A percentile compares a stretch with the other conserved stretches of the same genome.
Evolutionary conservation across 169 alveolate genomes (phyloP).

Genomic region (Eimeria mitis): DNA sequence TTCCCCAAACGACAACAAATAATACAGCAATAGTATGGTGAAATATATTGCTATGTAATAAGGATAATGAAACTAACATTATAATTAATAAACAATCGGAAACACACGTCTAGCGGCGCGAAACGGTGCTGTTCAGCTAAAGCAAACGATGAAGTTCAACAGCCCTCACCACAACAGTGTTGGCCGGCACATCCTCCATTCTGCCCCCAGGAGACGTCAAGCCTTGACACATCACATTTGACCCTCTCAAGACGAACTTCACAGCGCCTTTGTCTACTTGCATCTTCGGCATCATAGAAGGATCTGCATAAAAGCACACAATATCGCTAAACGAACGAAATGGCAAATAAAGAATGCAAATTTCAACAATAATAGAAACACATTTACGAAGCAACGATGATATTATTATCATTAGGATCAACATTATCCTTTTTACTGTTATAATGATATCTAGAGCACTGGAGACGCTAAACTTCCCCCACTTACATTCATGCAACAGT

Average conservation of each 20-base stretch:
- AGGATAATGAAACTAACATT: too few species aligned
- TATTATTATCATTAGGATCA: too few species aligned
- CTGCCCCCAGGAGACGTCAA: conserved; percentile 97
- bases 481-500: conserved; percentile 95
- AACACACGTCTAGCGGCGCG: not conserved
- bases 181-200: conserved; percentile 94
- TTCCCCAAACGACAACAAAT: too few species aligned
- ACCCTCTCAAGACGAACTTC: conserved; percentile 97
- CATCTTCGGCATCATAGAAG: conserved; percentile 97
- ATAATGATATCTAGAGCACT: not conserved
- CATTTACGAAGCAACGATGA: not conserved
- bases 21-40: too few species aligned
- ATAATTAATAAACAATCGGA: not conserved
- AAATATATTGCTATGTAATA: too few species aligned
- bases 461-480: not conserved
- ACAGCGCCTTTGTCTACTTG: conserved; percentile 98
- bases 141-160: not conserved
- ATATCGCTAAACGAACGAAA: not conserved
- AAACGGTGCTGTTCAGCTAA: not conserved
- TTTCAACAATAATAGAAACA: not conserved
- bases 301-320: conserved; percentile 88
- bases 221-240: conserved; percentile 99
- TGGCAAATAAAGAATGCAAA: too few species aligned
- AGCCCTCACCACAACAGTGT: conserved; percentile 38
- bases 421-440: not conserved